phyloP scores from a whole-genome alignment of 768 basidiomycete genomes.

The Trametes gibbosa region DNA sequence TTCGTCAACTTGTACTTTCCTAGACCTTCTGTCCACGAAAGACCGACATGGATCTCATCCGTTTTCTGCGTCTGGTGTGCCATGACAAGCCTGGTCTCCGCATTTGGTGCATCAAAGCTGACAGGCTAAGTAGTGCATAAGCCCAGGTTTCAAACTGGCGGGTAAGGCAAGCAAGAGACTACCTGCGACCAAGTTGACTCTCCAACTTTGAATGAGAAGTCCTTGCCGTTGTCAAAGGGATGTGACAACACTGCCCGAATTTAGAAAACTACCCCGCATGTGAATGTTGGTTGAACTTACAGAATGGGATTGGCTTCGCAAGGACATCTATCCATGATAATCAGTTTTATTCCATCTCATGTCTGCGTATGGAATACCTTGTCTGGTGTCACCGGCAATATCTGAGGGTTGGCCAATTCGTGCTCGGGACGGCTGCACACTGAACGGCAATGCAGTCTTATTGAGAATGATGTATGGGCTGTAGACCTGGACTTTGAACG shows the following conservation, averaged over 20 bases:
- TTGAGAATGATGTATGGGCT: constrained; percentile 88
- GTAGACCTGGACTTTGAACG: constrained; percentile 95
- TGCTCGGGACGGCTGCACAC: constrained; percentile 57
- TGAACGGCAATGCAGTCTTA: constrained; percentile 86
- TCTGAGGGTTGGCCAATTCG: constrained; percentile 67
- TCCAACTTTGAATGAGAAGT: constrained; percentile 76
- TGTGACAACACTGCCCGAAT: constrained; percentile 75
- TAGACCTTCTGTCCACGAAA: constrained; percentile 92
- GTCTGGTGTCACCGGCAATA: constrained; percentile 76
- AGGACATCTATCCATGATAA: constrained; percentile 40
- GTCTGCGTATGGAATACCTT: constrained; percentile 40
- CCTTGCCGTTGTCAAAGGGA: constrained; percentile 73
- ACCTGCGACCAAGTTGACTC: constrained; percentile 86
- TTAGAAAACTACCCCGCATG: background rate
- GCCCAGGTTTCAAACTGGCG: background rate
- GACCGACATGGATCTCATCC: constrained; percentile 75
- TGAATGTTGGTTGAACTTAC: constrained; percentile 44
- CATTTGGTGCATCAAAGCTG: constrained; percentile 87
- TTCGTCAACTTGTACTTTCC: constrained; percentile 97
- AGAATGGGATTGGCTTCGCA: constrained; percentile 65
- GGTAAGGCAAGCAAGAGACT: background rate
- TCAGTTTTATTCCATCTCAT: background rate
- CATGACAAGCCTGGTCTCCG: constrained; percentile 81
- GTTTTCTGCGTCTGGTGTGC: constrained; percentile 57
- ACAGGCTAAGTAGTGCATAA: constrained; percentile 48